phyloP scores from a whole-genome alignment of 306 rosid species.

The Glycine tomentella region DNA sequence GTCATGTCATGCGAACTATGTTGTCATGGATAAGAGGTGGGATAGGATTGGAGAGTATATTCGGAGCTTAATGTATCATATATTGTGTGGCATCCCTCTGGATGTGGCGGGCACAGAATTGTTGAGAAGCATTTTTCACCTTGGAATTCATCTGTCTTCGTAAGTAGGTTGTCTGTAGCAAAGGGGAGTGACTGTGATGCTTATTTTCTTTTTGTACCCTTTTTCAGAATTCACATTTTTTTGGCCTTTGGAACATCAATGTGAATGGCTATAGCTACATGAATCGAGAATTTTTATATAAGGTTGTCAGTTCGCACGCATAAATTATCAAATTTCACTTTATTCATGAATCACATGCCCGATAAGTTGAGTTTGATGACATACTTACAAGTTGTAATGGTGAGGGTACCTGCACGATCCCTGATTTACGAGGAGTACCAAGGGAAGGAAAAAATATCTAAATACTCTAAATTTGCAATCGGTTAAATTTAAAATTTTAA shows the following conservation, averaged over 20 bases:
- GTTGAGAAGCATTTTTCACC: constrained; percentile 50
- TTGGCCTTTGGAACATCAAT: constrained; percentile 62
- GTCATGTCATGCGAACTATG: constrained; percentile 73
- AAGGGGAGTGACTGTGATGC: constrained; percentile 77
- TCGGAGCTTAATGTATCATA: constrained; percentile 51
- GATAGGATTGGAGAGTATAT: constrained; percentile 53
- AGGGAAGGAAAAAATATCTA: neutral
- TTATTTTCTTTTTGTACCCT: constrained; percentile 44
- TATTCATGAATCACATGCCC: neutral
- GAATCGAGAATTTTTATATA: constrained; percentile 62
- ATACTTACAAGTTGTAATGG: neutral
- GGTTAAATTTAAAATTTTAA: neutral
- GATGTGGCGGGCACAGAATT: constrained; percentile 58
- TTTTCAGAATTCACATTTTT: constrained; percentile 47
- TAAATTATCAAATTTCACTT: constrained; percentile 43
- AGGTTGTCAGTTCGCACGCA: constrained; percentile 64
- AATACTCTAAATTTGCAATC: neutral
- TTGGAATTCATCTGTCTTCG: constrained; percentile 58
- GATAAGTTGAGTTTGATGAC: neutral
- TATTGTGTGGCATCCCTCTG: constrained; percentile 46
- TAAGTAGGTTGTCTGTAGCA: constrained; percentile 70
- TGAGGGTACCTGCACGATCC: neutral
- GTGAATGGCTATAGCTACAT: constrained; percentile 74
- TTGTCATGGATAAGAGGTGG: constrained; percentile 57
- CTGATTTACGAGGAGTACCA: neutral